Evolutionary conservation across 2,329 filamentous ascomycete genomes (phyloP).

Genomic region (Neurospora sp.): DNA sequence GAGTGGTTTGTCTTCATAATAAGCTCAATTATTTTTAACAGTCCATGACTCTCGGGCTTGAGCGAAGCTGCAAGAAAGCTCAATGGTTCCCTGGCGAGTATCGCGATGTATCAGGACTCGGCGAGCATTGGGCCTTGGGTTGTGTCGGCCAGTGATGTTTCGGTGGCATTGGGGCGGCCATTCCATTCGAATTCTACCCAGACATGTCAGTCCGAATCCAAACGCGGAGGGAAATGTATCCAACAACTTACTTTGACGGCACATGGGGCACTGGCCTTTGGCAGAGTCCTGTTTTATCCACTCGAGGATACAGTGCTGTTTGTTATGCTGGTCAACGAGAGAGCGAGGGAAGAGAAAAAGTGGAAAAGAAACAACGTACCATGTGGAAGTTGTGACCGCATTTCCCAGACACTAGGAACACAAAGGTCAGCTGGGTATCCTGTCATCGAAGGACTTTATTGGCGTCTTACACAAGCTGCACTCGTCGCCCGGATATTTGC

Average conservation of each 20-base stretch:
- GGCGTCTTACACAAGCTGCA: constrained; percentile 69
- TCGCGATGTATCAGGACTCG: neutral
- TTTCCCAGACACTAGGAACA: constrained; percentile 70
- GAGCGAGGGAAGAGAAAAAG: neutral
- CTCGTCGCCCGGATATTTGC: constrained; percentile 95
- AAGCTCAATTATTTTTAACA: neutral
- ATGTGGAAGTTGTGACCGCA: constrained; percentile 98
- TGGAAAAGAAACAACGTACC: constrained; percentile 38
- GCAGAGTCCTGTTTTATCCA: constrained; percentile 95
- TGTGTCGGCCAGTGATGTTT: constrained; percentile 10
- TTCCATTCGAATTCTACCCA: constrained; percentile 25
- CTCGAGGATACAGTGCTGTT: constrained; percentile 83
- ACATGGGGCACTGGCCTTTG: constrained; percentile 95
- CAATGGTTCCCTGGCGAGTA: neutral
- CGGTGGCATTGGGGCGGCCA: constrained; percentile 12
- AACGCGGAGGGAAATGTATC: neutral
- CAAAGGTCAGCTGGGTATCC: constrained; percentile 3
- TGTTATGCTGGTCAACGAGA: constrained; percentile 27
- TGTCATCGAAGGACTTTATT: neutral
- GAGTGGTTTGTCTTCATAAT: neutral
- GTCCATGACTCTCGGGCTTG: neutral
- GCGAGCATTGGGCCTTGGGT: constrained; percentile 1
- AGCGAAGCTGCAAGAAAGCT: neutral
- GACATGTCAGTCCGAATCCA: neutral
- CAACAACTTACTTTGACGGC: constrained; percentile 65